Evolutionary conservation across 768 basidiomycete species (phyloP), one percentile per base, ranked within the genome.

Genomic region (Tremella yokohamensis): DNA sequence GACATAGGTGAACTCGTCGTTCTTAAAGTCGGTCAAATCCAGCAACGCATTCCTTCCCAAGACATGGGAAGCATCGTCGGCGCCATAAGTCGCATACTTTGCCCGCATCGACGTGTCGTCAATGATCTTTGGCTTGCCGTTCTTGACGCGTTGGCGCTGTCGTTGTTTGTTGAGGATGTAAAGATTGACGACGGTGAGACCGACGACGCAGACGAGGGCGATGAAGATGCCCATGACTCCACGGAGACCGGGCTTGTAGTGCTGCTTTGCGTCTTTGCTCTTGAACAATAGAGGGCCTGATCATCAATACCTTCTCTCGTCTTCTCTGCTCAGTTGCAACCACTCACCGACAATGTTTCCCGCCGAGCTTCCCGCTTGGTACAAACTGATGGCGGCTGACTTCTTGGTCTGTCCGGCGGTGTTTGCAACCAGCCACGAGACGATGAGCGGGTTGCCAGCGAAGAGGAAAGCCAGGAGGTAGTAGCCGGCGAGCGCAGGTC

Each of bases 401-500:
- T 70, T 66, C 63, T 72, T 71, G 12, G 69, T 66, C 38, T 65
- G 60, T 15, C 76, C 76, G 7, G 62, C 74, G n/a, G 66, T 65
- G 63, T 76, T 76, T 29, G 68, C 70, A 2, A 72, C 66, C 50
- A 76, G 72, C 76, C 74, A 77, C 20, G 62, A 63, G 26, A 76
- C 63, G 57, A 77, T 68, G 8, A 77, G 58, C 12, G 73, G 68
- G 64, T 76, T 76, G 49, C 68, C 68, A 29, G 70, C 70, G 59
- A 74, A 77, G 16, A 76, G 63, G 67, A 76, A 68, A 20, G 72
- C 55, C 34, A 72, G 29, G 22, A 73, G 57, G 65, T 75, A 77
- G 69, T 75, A 77, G 0, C 74, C 77, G 37, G 62, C 60, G 4
- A 76, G 68, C 34, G 75, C 65, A 18, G 63, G 49, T 0, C 60